A percentile compares a stretch with the other conserved stretches of the same genome.
Conservation (phyloP, 23 red algal species). For the Gracilaria caudata region DNA sequence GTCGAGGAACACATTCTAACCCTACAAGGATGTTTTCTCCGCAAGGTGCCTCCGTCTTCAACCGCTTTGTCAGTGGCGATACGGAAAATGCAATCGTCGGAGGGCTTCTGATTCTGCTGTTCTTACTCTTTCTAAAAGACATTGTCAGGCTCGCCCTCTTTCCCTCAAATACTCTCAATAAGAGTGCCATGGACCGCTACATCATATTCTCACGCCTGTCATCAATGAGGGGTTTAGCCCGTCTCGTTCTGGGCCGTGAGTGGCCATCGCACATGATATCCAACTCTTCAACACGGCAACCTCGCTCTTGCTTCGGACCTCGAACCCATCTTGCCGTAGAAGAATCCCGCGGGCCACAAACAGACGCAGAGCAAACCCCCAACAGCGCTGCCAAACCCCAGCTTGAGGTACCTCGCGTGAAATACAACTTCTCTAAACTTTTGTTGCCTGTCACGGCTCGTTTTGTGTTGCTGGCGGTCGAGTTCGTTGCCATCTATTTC, state of each 20-base stretch:
- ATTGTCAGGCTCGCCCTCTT: not conserved
- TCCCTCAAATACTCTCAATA: not conserved
- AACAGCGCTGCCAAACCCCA: not conserved
- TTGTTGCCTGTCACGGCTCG: not conserved
- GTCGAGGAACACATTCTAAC: too few relatives aligned
- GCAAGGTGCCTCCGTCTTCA: not conserved
- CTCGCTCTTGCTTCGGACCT: not conserved
- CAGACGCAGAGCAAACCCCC: not conserved
- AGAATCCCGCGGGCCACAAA: not conserved
- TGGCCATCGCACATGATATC: not conserved
- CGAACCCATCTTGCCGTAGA: not conserved
- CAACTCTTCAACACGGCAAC: not conserved
- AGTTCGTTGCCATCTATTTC: not conserved
- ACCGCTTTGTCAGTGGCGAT: not conserved
- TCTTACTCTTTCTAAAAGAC: not conserved
- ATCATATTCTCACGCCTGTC: slow-evolving; percentile 15
- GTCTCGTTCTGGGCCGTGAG: not conserved
- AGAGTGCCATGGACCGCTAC: slow-evolving; percentile 7
- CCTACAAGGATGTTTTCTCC: not conserved
- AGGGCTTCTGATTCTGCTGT: not conserved
- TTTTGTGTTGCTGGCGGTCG: not conserved
- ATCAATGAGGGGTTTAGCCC: not conserved
- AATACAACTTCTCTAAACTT: not conserved
- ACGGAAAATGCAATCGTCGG: not conserved
- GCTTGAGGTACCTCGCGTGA: not conserved